These are phyloP conservation scores for Clarireedia hainanense DNA, from an alignment of 2,329 filamentous ascomycete species.

Conservation along the genomic window DNA sequence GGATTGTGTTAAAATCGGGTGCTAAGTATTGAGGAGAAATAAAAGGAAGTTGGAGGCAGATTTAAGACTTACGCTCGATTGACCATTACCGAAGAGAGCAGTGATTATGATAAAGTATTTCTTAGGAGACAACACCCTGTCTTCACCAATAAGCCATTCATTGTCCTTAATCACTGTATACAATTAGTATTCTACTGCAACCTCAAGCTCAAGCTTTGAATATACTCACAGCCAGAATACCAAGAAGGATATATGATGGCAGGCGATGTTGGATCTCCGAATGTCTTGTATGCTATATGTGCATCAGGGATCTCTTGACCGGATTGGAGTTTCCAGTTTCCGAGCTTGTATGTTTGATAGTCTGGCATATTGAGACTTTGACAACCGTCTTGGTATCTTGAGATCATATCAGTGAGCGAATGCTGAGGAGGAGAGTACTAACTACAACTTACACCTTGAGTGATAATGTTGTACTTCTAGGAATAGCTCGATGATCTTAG, in stretches of 20 bases:
- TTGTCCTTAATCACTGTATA: constrained; percentile 56
- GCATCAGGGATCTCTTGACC: constrained; percentile 56
- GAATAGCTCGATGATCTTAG: background rate
- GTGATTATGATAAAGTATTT: constrained; percentile 63
- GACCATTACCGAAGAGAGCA: constrained; percentile 61
- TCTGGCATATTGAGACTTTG: constrained; percentile 12
- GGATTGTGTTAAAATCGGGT: background rate
- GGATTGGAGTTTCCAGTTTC: constrained; percentile 59
- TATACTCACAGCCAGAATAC: constrained; percentile 54
- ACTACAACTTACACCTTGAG: background rate
- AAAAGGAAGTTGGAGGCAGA: background rate
- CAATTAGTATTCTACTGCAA: constrained; percentile 2
- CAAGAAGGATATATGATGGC: constrained; percentile 71
- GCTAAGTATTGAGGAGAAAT: no score
- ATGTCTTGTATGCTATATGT: constrained; percentile 69
- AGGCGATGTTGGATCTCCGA: constrained; percentile 53
- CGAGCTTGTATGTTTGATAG: constrained; percentile 46
- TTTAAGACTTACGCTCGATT: constrained; percentile 39
- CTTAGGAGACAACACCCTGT: constrained; percentile 48
- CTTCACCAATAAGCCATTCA: constrained; percentile 55
- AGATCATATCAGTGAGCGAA: background rate
- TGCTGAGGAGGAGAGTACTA: background rate
- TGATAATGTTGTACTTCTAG: background rate
- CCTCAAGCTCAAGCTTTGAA: background rate
- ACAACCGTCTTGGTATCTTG: background rate